These are phyloP conservation scores for Grigorovia jiainica DNA, from an alignment of 805 yeast species.

Conservation along the genomic window DNA sequence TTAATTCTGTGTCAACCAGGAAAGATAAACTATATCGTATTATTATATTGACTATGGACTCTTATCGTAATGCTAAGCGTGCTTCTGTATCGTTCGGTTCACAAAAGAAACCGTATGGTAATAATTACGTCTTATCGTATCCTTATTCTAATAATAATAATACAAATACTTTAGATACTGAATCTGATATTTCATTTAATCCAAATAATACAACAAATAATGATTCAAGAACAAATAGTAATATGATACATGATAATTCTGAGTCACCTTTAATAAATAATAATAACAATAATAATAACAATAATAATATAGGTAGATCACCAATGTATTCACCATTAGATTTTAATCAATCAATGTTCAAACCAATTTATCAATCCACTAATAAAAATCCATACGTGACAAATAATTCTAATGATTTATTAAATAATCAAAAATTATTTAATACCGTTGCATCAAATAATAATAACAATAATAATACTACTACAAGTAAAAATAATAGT, in stretches of 20 bases:
- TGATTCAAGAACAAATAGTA: background rate
- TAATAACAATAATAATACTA: background rate
- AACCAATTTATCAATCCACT: background rate
- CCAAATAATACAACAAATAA: background rate
- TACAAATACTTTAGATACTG: conserved; percentile 5
- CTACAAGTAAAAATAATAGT: background rate
- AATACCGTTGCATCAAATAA: background rate
- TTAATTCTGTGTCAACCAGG: no score
- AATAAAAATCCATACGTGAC: background rate
- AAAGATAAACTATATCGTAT: no score
- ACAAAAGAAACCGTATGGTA: conserved; percentile 14
- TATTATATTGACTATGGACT: conserved; percentile 16
- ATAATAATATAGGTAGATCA: conserved; percentile 9
- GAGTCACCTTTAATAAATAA: conserved; percentile 3
- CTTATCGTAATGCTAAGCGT: conserved; percentile 22
- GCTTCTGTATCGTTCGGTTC: conserved; percentile 25
- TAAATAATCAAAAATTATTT: background rate
- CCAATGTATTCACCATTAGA: conserved; percentile 26
- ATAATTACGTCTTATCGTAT: conserved; percentile 5
- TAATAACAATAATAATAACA: background rate
- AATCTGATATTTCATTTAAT: background rate
- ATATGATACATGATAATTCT: background rate
- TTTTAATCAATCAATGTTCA: conserved; percentile 5
- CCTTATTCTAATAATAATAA: conserved; percentile 3
- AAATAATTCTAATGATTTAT: background rate